These are phyloP conservation scores for Podaxis sp. DNA, from an alignment of 768 basidiomycete species.

Conservation along the genomic window DNA sequence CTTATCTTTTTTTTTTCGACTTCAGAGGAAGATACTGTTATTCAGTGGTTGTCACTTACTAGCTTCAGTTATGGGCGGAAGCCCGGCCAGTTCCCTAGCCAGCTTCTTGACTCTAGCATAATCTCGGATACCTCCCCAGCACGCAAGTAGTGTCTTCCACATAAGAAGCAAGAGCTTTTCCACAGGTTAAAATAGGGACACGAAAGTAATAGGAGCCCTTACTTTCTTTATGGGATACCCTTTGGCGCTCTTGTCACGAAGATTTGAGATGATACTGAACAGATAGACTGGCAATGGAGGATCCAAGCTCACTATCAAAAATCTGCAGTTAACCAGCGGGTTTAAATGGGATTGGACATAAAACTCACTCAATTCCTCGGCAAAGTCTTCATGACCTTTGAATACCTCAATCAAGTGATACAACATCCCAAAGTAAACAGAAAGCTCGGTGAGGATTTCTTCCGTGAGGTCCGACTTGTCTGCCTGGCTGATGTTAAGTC, in stretches of 20 bases:
- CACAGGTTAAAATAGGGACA: not conserved
- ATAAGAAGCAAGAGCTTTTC: constrained; percentile 81
- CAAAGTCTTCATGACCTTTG: constrained; percentile 91
- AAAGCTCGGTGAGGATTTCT: constrained; percentile 88
- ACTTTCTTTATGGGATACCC: constrained; percentile 99
- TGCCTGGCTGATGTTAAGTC: constrained; percentile 61
- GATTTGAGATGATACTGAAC: constrained; percentile 82
- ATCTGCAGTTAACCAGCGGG: not conserved
- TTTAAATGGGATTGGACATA: not conserved
- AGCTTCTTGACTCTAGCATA: constrained; percentile 78
- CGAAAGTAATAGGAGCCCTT: constrained; percentile 12
- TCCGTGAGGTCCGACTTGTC: constrained; percentile 81
- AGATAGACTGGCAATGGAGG: constrained; percentile 92
- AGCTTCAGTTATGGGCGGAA: constrained; percentile 51
- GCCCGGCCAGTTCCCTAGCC: constrained; percentile 78
- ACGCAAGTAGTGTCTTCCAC: constrained; percentile 92
- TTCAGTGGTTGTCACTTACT: constrained; percentile 13
- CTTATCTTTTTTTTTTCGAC: constrained; percentile 28
- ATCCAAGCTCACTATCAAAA: constrained; percentile 79
- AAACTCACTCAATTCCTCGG: constrained; percentile 89
- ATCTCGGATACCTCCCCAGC: constrained; percentile 90
- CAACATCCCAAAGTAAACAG: constrained; percentile 90
- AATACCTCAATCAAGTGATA: constrained; percentile 95
- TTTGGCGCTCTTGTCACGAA: constrained; percentile 90
- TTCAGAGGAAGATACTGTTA: not conserved